These are phyloP conservation scores for Chamaenerion angustifolium DNA, from an alignment of 345 rosid species.

Conservation along the genomic window DNA sequence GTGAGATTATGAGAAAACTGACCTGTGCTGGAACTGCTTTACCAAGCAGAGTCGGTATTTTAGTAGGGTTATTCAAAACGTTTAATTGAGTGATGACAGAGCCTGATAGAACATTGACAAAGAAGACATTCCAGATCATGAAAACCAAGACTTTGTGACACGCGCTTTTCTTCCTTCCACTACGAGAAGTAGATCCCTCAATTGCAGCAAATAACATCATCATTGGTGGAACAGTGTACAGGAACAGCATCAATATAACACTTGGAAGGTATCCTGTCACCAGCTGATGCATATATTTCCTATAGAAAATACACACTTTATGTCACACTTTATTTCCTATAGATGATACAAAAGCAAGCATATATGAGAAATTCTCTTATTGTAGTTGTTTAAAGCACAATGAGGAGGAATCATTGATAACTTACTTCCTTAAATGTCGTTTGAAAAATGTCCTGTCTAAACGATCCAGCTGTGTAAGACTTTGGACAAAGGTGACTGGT, in stretches of 20 bases:
- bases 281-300: constrained; percentile 30
- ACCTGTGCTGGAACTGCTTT: constrained; percentile 74
- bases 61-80: constrained; percentile 44
- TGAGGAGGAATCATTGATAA: constrained; percentile 1
- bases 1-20: background rate
- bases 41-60: constrained; percentile 56
- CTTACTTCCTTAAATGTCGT: constrained; percentile 48
- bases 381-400: background rate
- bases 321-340: constrained; percentile 12
- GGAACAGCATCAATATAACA: constrained; percentile 55
- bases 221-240: constrained; percentile 70
- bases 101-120: constrained; percentile 71
- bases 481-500: constrained; percentile 79
- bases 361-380: too few relatives aligned
- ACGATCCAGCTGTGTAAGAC: constrained; percentile 52
- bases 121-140: constrained; percentile 94
- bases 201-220: constrained; percentile 76
- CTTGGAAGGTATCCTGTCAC: constrained; percentile 95
- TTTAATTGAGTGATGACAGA: constrained; percentile 42
- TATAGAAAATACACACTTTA: background rate
- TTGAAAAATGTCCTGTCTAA: constrained; percentile 37
- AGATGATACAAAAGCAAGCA: background rate
- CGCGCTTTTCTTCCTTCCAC: constrained; percentile 75
- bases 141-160: constrained; percentile 66
- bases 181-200: constrained; percentile 65